A percentile compares a stretch with the other conserved stretches of the same genome.
phyloP scores from a whole-genome alignment of 495 filamentous ascomycete genomes.

The Mycothermus thermophilus region DNA sequence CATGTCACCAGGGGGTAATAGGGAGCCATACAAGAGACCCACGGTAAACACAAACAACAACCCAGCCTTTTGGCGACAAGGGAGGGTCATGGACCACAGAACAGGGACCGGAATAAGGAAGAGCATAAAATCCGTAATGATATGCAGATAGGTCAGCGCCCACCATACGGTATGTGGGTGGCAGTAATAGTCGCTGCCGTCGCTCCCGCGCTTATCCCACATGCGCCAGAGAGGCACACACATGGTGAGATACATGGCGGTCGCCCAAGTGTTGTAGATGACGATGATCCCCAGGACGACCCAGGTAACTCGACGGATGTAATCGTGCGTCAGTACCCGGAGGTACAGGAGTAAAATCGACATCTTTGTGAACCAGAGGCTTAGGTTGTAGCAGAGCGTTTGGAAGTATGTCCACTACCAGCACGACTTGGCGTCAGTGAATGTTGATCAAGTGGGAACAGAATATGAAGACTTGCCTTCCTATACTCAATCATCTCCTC shows the following conservation, averaged over 20 bases:
- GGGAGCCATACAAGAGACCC: slow-evolving; percentile 5
- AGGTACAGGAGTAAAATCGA: slow-evolving; percentile 33
- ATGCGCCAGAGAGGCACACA: slow-evolving; percentile 17
- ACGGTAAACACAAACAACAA: slow-evolving; percentile 11
- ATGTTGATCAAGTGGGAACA: no score
- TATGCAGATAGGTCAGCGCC: slow-evolving; percentile 20
- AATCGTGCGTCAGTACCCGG: slow-evolving; percentile 22
- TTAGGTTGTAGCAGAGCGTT: slow-evolving; percentile 8
- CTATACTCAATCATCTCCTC: no score
- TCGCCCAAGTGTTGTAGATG: slow-evolving; percentile 13
- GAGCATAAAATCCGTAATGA: slow-evolving; percentile 26
- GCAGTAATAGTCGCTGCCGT: slow-evolving; percentile 14
- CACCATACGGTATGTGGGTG: slow-evolving; percentile 23
- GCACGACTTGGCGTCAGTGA: no score
- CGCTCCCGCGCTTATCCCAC: no score
- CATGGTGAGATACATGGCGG: slow-evolving; percentile 15
- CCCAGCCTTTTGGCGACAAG: slow-evolving; percentile 19
- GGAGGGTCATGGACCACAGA: slow-evolving; percentile 28
- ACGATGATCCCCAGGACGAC: slow-evolving; percentile 12
- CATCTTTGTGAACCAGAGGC: slow-evolving; percentile 20
- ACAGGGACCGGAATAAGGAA: slow-evolving; percentile 33
- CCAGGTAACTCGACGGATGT: slow-evolving; percentile 5
- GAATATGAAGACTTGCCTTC: no score
- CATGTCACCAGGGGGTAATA: no score
- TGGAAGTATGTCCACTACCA: background rate